A percentile compares a stretch with the other conserved stretches of the same genome.
phyloP scores from a whole-genome alignment of 2,329 filamentous ascomycete species.

The Penicillium corylophilum region DNA sequence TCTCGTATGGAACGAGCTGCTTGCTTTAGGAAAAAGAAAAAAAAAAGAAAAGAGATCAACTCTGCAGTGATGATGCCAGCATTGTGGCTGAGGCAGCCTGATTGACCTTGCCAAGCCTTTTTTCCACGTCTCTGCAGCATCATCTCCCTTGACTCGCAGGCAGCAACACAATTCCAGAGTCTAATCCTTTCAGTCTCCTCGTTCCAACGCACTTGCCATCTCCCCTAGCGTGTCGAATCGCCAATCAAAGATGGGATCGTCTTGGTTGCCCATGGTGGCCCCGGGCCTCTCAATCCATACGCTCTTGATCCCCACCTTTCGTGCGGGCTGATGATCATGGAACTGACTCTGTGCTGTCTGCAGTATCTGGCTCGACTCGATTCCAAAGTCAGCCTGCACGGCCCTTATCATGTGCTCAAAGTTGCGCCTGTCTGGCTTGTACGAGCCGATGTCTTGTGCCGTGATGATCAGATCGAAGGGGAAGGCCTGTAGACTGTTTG shows the following conservation, averaged over 20 bases:
- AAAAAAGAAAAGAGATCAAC: not conserved
- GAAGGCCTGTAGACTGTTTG: conserved; percentile 51
- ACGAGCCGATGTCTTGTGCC: conserved; percentile 68
- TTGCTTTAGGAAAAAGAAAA: too few relatives aligned
- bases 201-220: conserved; percentile 54
- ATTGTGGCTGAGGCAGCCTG: not conserved
- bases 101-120: not conserved
- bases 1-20: not conserved
- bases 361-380: conserved; percentile 59
- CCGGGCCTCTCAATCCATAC: conserved; percentile 61
- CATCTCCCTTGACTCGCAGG: not conserved
- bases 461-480: conserved; percentile 66
- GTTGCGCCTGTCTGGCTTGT: conserved; percentile 66
- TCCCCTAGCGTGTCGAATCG: conserved; percentile 59
- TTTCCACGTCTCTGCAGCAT: not conserved
- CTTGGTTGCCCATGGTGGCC: conserved; percentile 40
- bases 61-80: not conserved
- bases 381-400: conserved; percentile 54
- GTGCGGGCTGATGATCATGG: conserved; percentile 67
- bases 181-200: not conserved
- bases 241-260: conserved; percentile 52
- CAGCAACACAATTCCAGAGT: not conserved
- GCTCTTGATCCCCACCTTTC: conserved; percentile 58
- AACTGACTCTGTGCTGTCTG: conserved; percentile 68
- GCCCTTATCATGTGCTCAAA: conserved; percentile 64